A percentile compares a stretch with the other conserved stretches of the same genome.
These are phyloP conservation scores for Colletotrichum liriopes DNA, from an alignment of 2,329 filamentous ascomycete genomes.

Conservation along the genomic window DNA sequence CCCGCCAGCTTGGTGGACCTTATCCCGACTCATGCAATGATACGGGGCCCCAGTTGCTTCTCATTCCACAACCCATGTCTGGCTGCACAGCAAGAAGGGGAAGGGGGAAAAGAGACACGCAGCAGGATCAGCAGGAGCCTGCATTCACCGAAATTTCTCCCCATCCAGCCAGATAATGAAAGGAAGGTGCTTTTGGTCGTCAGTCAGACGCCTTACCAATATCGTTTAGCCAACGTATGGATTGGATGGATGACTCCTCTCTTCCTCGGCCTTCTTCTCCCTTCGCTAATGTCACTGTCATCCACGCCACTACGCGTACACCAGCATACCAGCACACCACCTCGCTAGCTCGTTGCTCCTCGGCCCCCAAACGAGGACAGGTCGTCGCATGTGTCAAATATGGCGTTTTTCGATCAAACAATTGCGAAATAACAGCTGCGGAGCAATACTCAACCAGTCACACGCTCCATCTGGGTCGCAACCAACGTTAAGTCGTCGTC, in stretches of 20 bases:
- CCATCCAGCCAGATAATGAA: not conserved
- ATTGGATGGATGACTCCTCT: not conserved
- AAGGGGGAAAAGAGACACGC: not conserved
- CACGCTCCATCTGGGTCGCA: not conserved
- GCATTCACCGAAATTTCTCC: not conserved
- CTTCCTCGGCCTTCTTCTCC: conserved; percentile 29
- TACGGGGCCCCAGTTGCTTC: conserved; percentile 30
- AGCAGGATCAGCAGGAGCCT: not conserved
- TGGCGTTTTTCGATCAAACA: conserved; percentile 36
- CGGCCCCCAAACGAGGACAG: conserved; percentile 15
- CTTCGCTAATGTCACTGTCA: conserved; percentile 28
- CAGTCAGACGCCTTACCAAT: conserved; percentile 1
- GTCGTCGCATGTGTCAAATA: conserved; percentile 35
- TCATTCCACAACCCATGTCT: conserved; percentile 13
- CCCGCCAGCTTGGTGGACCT: conserved; percentile 9
- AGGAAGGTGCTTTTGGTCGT: not conserved
- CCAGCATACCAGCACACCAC: not conserved
- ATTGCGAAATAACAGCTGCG: conserved; percentile 37
- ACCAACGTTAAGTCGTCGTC: conserved; percentile 6
- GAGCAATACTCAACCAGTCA: conserved; percentile 26
- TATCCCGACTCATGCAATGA: conserved; percentile 37
- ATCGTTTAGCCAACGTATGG: not conserved
- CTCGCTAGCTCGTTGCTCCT: conserved; percentile 14
- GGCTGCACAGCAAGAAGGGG: not conserved
- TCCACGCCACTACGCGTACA: conserved; percentile 26